Base-by-base conservation (phyloP, 768 basidiomycete genomes). In the Suillus plorans region DNA sequence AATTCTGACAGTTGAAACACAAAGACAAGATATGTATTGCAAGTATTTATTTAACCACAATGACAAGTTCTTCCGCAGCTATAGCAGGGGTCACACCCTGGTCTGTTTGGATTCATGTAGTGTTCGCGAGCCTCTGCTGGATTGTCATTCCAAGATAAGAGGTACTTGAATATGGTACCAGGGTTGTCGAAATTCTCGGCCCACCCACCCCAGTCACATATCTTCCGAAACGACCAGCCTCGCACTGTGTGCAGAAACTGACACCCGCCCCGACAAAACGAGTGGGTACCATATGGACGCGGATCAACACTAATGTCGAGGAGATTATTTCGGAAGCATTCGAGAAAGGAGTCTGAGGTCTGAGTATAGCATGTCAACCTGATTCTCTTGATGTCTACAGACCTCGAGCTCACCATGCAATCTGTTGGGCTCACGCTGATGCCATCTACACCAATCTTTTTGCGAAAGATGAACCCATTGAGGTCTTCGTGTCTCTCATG, bases 151-250 rank as follows among this genome's bases (percentile, higher is more conserved):
- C 76, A 79, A 2, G 79, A 79, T 18, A 81, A 74, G 16, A 81
- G 68, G 63, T 82, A 81, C 63, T 79, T 78, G 59, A 82, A 78
- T 53, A 83, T 80, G 0, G 79, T 82, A 63, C 77, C 52, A n/a
- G 42, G 57, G 60, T 74, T 73, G 6, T 76, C 75, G 56, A 80
- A 79, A 47, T 82, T 76, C 5, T 70, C 75, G 47, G 57, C 57
- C 81, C 82, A 84, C 6, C 81, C 82, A 55, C 78, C 82, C 80
- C 82, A 83, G 22, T 78, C 74, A 58, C 81, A 84, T 20, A 84
- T 79, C 10, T 70, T 66, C 0, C 74, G 65, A 4, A 82, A 65
- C 0, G 71, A 67, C 80, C 81, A 82, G 1, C 76, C 71, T 2
- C 68, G 66, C 9, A 69, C 63, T 1, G 65, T 65, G 7, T 73